Evolutionary conservation across 495 filamentous ascomycete genomes (phyloP).

Genomic region (Hamigera avellanea): DNA sequence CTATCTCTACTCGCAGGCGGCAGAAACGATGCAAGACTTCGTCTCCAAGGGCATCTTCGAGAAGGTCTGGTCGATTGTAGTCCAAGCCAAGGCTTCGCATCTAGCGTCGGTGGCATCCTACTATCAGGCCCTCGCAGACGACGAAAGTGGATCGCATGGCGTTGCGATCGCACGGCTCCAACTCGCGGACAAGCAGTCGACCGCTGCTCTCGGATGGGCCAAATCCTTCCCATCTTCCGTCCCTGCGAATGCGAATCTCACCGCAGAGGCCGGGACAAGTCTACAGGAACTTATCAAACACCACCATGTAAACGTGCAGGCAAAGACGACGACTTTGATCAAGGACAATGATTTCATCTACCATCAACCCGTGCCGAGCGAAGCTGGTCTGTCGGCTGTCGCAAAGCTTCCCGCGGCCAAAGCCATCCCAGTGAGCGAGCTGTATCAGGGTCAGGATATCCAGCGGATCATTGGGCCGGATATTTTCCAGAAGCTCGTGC

Average conservation of each 20-base stretch:
- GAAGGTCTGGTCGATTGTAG: conserved; percentile 81
- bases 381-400: conserved; percentile 66
- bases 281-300: conserved; percentile 74
- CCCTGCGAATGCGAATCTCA: conserved; percentile 72
- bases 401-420: conserved; percentile 95
- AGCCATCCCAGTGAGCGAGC: conserved; percentile 89
- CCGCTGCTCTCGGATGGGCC: conserved; percentile 65
- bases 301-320: conserved; percentile 69
- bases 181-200: conserved; percentile 62
- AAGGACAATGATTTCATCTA: conserved; percentile 99
- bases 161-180: conserved; percentile 75
- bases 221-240: conserved; percentile 71
- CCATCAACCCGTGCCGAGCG: conserved; percentile 79
- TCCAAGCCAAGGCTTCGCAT: conserved; percentile 78
- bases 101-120: conserved; percentile 84
- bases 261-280: conserved; percentile 59
- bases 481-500: conserved; percentile 93
- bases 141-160: conserved; percentile 79
- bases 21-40: conserved; percentile 86
- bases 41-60: conserved; percentile 87
- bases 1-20: conserved; percentile 75
- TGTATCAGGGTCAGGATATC: conserved; percentile 95
- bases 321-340: conserved; percentile 57
- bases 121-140: conserved; percentile 85
- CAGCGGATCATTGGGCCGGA: conserved; percentile 93